These are phyloP conservation scores for Aplosporella prunicola DNA, from an alignment of 2,329 filamentous ascomycete species.

Conservation along the genomic window DNA sequence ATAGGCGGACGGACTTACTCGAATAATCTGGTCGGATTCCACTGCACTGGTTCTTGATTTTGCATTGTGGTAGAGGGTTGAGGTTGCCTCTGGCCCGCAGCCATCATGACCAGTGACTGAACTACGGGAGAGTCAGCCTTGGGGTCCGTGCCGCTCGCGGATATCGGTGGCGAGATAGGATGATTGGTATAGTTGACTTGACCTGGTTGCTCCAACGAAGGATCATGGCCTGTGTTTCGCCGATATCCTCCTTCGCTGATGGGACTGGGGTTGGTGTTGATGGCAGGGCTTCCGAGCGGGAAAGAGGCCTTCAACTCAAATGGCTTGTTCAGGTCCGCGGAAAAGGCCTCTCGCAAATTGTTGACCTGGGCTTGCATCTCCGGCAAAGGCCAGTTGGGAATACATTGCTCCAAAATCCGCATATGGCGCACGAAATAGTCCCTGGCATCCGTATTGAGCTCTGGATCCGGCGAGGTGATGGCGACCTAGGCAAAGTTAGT, in stretches of 20 bases:
- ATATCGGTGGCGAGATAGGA: slow-evolving; percentile 73
- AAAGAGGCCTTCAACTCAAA: slow-evolving; percentile 86
- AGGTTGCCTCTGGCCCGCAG: slow-evolving; percentile 44
- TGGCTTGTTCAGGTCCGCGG: slow-evolving; percentile 70
- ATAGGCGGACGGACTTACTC: slow-evolving; percentile 53
- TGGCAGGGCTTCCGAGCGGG: slow-evolving; percentile 70
- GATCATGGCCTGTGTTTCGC: slow-evolving; percentile 37
- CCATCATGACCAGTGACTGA: slow-evolving; percentile 64
- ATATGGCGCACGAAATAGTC: slow-evolving; percentile 91
- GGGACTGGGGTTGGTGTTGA: slow-evolving; percentile 52
- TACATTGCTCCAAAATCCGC: slow-evolving; percentile 81
- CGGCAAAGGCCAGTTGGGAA: slow-evolving; percentile 73
- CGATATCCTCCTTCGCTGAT: slow-evolving; percentile 41
- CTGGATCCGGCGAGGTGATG: slow-evolving; percentile 84
- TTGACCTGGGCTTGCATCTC: slow-evolving; percentile 88
- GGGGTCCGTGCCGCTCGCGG: slow-evolving; percentile 59
- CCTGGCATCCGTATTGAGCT: slow-evolving; percentile 72
- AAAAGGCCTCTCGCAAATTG: slow-evolving; percentile 81
- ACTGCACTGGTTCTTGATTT: slow-evolving; percentile 56
- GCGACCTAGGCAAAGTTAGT: slow-evolving; percentile 55
- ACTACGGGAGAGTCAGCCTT: slow-evolving; percentile 68
- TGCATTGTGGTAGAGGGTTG: slow-evolving; percentile 40
- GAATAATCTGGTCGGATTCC: slow-evolving; percentile 84
- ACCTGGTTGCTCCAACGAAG: slow-evolving; percentile 40
- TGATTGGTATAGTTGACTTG: slow-evolving; percentile 59